A percentile compares a stretch with the other conserved stretches of the same genome.
These are phyloP conservation scores for Pythium insidiosum DNA, from an alignment of 352 stramenopile genomes.

Conservation along the genomic window DNA sequence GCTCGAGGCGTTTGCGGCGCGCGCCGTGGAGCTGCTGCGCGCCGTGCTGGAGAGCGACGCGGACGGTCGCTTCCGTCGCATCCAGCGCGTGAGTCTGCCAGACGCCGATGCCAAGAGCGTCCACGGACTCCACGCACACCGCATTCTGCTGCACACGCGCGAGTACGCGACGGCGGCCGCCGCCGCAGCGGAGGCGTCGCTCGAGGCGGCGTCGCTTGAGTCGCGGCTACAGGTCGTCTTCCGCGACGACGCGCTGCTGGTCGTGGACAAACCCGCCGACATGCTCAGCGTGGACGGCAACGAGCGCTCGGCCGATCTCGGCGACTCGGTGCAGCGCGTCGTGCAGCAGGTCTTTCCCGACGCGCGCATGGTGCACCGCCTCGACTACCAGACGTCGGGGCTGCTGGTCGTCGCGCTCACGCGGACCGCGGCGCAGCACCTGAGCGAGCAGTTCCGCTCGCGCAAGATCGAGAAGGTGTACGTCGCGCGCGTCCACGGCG, in stretches of 20 bases:
- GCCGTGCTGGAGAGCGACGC: slow-evolving; percentile 3
- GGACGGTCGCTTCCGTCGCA: slow-evolving; percentile 4
- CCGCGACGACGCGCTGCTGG: slow-evolving; percentile 38
- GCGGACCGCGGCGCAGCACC: slow-evolving; percentile 37
- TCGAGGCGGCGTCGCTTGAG: neutral
- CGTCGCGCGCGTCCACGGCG: slow-evolving; percentile 37
- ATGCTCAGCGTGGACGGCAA: slow-evolving; percentile 54
- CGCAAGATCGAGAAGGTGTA: slow-evolving; percentile 54
- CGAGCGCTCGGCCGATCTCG: slow-evolving; percentile 17
- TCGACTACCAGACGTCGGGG: slow-evolving; percentile 71
- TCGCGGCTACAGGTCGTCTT: slow-evolving; percentile 34
- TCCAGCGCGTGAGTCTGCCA: too few relatives aligned
- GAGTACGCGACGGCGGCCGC: slow-evolving; percentile 30
- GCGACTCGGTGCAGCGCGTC: slow-evolving; percentile 38
- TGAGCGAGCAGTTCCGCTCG: slow-evolving; percentile 63
- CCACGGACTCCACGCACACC: slow-evolving; percentile 21
- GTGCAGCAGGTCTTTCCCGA: slow-evolving; percentile 36
- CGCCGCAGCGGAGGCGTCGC: too few relatives aligned
- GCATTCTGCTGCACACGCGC: slow-evolving; percentile 36
- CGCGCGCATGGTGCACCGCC: slow-evolving; percentile 67
- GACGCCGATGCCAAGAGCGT: too few relatives aligned
- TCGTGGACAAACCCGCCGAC: slow-evolving; percentile 53
- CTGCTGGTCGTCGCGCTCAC: slow-evolving; percentile 64
- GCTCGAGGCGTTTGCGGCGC: neutral
- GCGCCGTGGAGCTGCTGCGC: slow-evolving; percentile 15